Evolutionary conservation across 2,329 filamentous ascomycete genomes (phyloP), one percentile per base, ranked within the genome.

Genomic region (Fusarium nematophilum): DNA sequence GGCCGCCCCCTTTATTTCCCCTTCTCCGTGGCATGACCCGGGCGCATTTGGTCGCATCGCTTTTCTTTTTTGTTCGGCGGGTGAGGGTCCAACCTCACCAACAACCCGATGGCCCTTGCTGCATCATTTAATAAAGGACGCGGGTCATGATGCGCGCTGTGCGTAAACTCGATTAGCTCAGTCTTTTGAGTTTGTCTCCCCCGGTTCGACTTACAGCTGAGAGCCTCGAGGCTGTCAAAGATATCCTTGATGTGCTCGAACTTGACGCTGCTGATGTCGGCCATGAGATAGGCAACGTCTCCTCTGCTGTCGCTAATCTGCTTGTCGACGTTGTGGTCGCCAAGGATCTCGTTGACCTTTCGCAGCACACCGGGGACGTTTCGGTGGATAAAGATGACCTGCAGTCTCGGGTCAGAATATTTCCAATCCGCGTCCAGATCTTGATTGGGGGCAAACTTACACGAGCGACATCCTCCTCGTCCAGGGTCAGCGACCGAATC

Each of bases 301-400:
- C 93, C 94, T 80, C 90, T 90, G 78, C 91, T 96, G 76, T 98
- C 95, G 44, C 92, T 95, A 81, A 96, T 98, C 79, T 99, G 95
- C 83, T 98, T 98, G 80, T 97, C 94, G 68, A 99, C 93, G 76
- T 99, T 99, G 82, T 99, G 93, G 71, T 96, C 89, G 36, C 90
- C 91, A 40, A 99, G 84, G 60, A 98, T 92, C 71, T 95, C 91
- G 82, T 99, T 99, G 65, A 99, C 95, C 80, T 90, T 92, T 72
- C 93, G 87, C 75, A 99, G 82, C 61, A 99, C 95, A 82, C 95
- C 95, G 40, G 95, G 95, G 17, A 98, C 87, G 78, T 99, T 99
- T 77, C 90, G 90, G 80, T 99, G 95, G 68, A 99, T 96, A 78
- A 94, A 99, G 71, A 98, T 93, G 63, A 98, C 86, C 82, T 88